phyloP scores from a whole-genome alignment of 2,329 filamentous ascomycete genomes.

The Epichloe brachyelytri region DNA sequence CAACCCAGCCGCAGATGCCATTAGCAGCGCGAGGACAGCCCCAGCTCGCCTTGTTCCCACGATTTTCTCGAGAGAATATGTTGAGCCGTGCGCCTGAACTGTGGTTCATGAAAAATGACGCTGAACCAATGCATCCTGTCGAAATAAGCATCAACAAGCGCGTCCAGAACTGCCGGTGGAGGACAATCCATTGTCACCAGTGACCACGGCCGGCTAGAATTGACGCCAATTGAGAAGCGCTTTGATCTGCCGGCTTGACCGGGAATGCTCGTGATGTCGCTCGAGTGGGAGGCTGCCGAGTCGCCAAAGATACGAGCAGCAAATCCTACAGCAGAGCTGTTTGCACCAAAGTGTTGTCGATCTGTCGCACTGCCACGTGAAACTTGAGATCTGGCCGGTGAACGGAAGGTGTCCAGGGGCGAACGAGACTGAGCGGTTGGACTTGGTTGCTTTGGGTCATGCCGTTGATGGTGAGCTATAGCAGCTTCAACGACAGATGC shows the following conservation, averaged over 20 bases:
- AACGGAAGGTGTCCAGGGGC: neutral
- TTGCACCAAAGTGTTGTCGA: slow-evolving; percentile 2
- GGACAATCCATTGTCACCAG: slow-evolving; percentile 3
- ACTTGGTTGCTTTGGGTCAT: neutral
- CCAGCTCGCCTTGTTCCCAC: slow-evolving; percentile 8
- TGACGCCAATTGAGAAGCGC: neutral
- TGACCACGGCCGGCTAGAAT: neutral
- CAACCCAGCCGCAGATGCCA: slow-evolving; percentile 8
- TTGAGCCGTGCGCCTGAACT: slow-evolving; percentile 5
- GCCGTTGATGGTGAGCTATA: neutral
- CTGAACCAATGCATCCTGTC: slow-evolving; percentile 12
- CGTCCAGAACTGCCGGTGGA: neutral
- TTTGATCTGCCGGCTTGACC: neutral
- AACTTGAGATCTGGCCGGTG: neutral
- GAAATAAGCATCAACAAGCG: slow-evolving; percentile 9
- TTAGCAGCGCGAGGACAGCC: slow-evolving; percentile 6
- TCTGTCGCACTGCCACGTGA: neutral
- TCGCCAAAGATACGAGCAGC: slow-evolving; percentile 2
- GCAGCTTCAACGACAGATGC: neutral
- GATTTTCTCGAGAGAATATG: slow-evolving; percentile 3
- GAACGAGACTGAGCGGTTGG: neutral
- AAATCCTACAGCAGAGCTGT: slow-evolving; percentile 2
- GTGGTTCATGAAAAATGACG: slow-evolving; percentile 10
- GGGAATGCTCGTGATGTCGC: slow-evolving; percentile 2
- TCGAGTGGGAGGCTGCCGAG: neutral